These are phyloP conservation scores for Cucurbita argyrosperma DNA, from an alignment of 306 rosid species.

Conservation along the genomic window DNA sequence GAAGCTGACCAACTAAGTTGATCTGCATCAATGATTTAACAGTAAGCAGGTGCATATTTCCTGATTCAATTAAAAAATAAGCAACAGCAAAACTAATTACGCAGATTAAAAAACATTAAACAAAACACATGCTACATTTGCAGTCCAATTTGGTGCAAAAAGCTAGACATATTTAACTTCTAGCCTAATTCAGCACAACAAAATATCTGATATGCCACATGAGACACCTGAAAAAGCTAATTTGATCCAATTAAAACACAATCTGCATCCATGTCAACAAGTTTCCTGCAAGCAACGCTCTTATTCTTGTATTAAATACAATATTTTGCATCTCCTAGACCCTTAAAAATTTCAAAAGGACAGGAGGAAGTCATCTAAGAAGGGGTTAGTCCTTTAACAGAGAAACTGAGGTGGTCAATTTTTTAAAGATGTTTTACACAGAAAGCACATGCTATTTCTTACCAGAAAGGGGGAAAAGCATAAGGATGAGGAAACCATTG, in stretches of 20 bases:
- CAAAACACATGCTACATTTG: not conserved
- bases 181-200: not conserved
- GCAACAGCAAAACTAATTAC: not conserved
- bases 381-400: not conserved
- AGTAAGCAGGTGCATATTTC: constrained; percentile 2
- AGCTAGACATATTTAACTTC: not conserved
- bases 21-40: constrained; percentile 42
- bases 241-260: not conserved
- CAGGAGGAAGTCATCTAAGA: not conserved
- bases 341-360: not conserved
- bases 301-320: not conserved
- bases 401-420: not conserved
- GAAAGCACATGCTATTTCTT: not conserved
- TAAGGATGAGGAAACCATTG: not conserved
- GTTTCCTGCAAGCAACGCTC: not conserved
- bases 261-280: not conserved
- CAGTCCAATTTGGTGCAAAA: not conserved
- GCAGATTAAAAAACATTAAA: not conserved
- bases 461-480: not conserved
- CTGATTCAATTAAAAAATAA: not conserved
- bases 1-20: constrained; percentile 91
- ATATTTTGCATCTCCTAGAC: not conserved
- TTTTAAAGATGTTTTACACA: not conserved
- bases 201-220: not conserved
- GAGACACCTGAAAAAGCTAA: not conserved